These are phyloP conservation scores for Ophiostoma angusticollis DNA, from an alignment of 2,329 filamentous ascomycete genomes.

Conservation along the genomic window DNA sequence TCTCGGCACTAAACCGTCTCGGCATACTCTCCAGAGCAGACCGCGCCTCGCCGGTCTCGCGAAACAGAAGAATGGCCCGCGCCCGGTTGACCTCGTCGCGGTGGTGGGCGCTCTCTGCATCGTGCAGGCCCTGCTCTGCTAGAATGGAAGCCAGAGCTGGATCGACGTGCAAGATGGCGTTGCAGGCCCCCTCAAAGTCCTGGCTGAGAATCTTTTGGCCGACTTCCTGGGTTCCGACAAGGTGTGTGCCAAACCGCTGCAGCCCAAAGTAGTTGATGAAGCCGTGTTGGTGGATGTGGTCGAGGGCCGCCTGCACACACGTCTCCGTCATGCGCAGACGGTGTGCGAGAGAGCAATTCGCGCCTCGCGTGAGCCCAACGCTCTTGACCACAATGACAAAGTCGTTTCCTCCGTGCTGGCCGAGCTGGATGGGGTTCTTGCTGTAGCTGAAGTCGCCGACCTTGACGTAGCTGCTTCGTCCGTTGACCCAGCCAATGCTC, in stretches of 20 bases:
- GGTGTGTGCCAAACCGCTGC: constrained; percentile 89
- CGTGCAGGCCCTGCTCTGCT: constrained; percentile 32
- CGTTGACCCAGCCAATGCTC: constrained; percentile 52
- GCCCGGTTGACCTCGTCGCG: constrained; percentile 71
- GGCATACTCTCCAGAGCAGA: constrained; percentile 59
- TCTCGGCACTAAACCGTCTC: constrained; percentile 69
- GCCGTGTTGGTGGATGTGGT: constrained; percentile 56
- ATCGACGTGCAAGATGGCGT: constrained; percentile 63
- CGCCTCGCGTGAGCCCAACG: constrained; percentile 46
- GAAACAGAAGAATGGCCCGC: constrained; percentile 64
- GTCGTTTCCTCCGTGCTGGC: constrained; percentile 78
- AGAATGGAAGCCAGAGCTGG: constrained; percentile 31
- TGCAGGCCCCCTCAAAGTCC: constrained; percentile 68
- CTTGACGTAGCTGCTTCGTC: constrained; percentile 46
- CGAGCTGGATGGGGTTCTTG: constrained; percentile 60
- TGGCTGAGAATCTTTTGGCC: constrained; percentile 73
- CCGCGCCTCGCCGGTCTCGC: constrained; percentile 42
- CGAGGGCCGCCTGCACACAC: constrained; percentile 46
- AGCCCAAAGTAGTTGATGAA: constrained; percentile 98
- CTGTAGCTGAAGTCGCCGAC: constrained; percentile 76
- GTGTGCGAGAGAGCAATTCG: constrained; percentile 33
- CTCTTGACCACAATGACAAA: constrained; percentile 88
- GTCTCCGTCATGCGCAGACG: constrained; percentile 30
- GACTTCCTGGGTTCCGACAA: constrained; percentile 71
- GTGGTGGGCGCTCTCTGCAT: constrained; percentile 37